phyloP scores from a whole-genome alignment of 116 monocot species.

The Phalaenopsis hybrid region DNA sequence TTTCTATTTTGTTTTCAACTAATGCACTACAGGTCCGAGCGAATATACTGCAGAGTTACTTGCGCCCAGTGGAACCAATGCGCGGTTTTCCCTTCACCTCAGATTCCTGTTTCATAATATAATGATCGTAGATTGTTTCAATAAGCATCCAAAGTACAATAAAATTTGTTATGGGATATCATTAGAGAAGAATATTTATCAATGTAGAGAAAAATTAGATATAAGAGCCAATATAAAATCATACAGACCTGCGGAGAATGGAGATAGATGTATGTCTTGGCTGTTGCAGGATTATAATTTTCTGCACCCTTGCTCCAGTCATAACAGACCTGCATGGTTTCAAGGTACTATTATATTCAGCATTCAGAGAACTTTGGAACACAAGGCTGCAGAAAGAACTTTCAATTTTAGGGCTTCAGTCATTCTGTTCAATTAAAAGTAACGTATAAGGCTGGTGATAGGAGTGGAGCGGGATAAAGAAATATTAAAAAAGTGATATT shows the following conservation, averaged over 20 bases:
- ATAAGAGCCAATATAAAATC: not conserved
- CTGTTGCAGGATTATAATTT: constrained; percentile 89
- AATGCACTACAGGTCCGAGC: too few species aligned
- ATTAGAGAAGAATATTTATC: not conserved
- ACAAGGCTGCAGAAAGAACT: not conserved
- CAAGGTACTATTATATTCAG: not conserved
- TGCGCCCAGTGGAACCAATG: constrained; percentile 41
- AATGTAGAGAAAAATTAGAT: not conserved
- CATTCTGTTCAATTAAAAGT: not conserved
- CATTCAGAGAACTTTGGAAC: not conserved
- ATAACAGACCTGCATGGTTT: constrained; percentile 65
- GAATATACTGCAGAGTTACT: constrained; percentile 17
- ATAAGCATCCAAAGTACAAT: not conserved
- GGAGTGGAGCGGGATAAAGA: too few species aligned
- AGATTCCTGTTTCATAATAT: constrained; percentile 46
- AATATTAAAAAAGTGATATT: too few species aligned
- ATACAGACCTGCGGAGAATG: constrained; percentile 55
- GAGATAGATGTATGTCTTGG: constrained; percentile 74
- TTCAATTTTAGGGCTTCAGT: not conserved
- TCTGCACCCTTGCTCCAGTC: constrained; percentile 99
- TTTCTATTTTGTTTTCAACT: too few species aligned
- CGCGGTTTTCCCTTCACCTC: constrained; percentile 97
- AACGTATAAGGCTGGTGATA: too few species aligned
- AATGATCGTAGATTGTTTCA: not conserved
- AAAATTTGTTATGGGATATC: not conserved